Base-by-base conservation (phyloP, 257 asterid species). In the Leptodermis oblonga region DNA sequence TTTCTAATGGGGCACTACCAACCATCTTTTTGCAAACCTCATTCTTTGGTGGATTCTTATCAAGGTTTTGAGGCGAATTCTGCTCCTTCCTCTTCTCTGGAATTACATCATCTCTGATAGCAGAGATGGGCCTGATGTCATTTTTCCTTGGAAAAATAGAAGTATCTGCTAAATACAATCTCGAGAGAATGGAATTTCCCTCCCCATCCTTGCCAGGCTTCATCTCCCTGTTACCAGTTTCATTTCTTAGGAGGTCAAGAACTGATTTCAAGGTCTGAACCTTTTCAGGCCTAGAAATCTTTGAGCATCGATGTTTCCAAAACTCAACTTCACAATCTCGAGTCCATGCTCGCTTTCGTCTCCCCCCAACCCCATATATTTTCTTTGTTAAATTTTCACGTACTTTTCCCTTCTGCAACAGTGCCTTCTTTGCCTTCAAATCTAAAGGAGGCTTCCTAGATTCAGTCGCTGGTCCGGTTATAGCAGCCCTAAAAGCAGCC, bases 311-410 rank as follows among this genome's bases (percentile, higher is more conserved):
- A 76, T 91, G 88, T 81, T 86, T 94, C 99, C 99, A 94, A 71
- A 93, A 94, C 78, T 94, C 99, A 71, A 94, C 87, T 80, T 89
- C 99, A 81, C 96, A 89, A 80, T 94, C 97, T 54, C 99, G 85
- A 81, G 89, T 85, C 99, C 99, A 94, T 76, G 89, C 95, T 70
- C 92, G 85, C 76, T 73, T 78, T 63, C 99, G 80, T 81, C 82
- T 94, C 33, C 97, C 97, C 56, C 97, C 97, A 49, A 76, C 55
- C 51, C 99, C 96, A 76, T 94, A 94, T 75, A 94, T 91, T 69
- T 91, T 94, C 68, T 86, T 91, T 11, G 99, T 94, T 73, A 94
- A 83, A 81, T 82, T 88, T 81, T 91, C 99, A 74, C 99, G 97
- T 48, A 91, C 83, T 80, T 91, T 94, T 30, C 99, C 99, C 79